Evolutionary conservation across 352 stramenopile species (phyloP).

Genomic region (Phytophthora parvispora): DNA sequence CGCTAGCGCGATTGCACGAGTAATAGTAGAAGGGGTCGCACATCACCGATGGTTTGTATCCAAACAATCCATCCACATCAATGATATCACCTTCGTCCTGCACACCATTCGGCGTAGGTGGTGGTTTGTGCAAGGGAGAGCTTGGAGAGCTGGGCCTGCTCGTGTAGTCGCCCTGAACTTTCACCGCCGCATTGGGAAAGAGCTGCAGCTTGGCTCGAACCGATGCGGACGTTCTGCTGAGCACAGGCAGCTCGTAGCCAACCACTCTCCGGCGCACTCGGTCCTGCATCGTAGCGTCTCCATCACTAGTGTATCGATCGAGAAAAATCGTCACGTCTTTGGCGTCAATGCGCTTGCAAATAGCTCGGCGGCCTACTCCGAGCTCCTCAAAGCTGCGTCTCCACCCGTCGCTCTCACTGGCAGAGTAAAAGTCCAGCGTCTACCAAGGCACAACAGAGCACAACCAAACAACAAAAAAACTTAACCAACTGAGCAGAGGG

Average conservation of each 20-base stretch:
- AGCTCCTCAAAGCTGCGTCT: slow-evolving; percentile 76
- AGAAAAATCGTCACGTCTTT: slow-evolving; percentile 89
- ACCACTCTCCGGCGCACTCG: slow-evolving; percentile 75
- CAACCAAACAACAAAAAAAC: not conserved
- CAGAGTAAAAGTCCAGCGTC: slow-evolving; percentile 84
- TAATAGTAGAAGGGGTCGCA: slow-evolving; percentile 82
- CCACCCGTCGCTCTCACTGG: slow-evolving; percentile 68
- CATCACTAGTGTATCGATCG: slow-evolving; percentile 81
- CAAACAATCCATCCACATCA: slow-evolving; percentile 48
- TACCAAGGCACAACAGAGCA: slow-evolving; percentile 21
- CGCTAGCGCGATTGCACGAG: slow-evolving; percentile 52
- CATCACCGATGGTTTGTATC: slow-evolving; percentile 52
- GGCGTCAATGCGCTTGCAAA: slow-evolving; percentile 77
- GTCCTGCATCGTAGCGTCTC: slow-evolving; percentile 34
- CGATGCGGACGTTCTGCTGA: slow-evolving; percentile 76
- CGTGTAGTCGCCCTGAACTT: slow-evolving; percentile 15
- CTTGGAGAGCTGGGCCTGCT: slow-evolving; percentile 23
- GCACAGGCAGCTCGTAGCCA: slow-evolving; percentile 84
- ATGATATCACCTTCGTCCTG: slow-evolving; percentile 32
- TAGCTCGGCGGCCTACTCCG: slow-evolving; percentile 48
- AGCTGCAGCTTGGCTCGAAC: slow-evolving; percentile 65
- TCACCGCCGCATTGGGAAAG: slow-evolving; percentile 38
- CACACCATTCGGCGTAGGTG: not conserved
- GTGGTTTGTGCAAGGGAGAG: slow-evolving; percentile 16
- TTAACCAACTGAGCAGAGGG: no score